Evolutionary conservation across 805 yeast species (phyloP).

Genomic region (Maudiozyma serrabonitensis): DNA sequence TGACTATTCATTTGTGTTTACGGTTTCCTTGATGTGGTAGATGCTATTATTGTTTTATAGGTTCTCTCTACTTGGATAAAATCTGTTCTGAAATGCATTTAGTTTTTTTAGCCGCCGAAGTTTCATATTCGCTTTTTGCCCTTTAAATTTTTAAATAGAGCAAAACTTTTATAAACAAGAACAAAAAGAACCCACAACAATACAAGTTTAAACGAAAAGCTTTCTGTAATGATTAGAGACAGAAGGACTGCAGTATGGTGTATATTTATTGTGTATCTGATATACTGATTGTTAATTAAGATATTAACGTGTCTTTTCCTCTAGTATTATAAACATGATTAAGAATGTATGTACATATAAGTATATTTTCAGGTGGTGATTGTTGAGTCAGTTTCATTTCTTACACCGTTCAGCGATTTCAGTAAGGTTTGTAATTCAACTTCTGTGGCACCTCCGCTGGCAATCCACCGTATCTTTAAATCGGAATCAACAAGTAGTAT

Average conservation of each 20-base stretch:
- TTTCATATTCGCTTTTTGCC: not conserved
- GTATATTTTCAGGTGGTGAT: too few relatives aligned
- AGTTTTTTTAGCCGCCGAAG: not conserved
- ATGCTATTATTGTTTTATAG: too few relatives aligned
- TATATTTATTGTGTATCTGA: too few relatives aligned
- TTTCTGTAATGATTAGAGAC: too few relatives aligned
- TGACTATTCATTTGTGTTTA: not conserved
- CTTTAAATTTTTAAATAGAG: too few relatives aligned
- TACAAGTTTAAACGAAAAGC: too few relatives aligned
- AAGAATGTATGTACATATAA: not conserved
- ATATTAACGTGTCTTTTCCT: too few relatives aligned
- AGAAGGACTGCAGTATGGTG: too few relatives aligned
- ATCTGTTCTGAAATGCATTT: not conserved
- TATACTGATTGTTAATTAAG: too few relatives aligned
- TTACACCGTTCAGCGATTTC: slow-evolving; percentile 4
- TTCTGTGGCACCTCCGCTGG: slow-evolving; percentile 70
- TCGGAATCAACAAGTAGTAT: slow-evolving; percentile 66
- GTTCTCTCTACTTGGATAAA: not conserved
- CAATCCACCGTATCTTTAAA: slow-evolving; percentile 82
- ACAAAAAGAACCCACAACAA: too few relatives aligned
- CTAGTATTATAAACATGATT: not conserved
- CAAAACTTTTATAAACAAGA: too few relatives aligned
- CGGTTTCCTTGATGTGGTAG: too few relatives aligned
- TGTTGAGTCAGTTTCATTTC: not conserved
- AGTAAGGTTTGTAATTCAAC: slow-evolving; percentile 47